Percentiles rank a stretch among this genome's conserved stretches.
These are phyloP conservation scores for Proliferodiscus dingleyae DNA, from an alignment of 2,329 filamentous ascomycete species.

Conservation along the genomic window DNA sequence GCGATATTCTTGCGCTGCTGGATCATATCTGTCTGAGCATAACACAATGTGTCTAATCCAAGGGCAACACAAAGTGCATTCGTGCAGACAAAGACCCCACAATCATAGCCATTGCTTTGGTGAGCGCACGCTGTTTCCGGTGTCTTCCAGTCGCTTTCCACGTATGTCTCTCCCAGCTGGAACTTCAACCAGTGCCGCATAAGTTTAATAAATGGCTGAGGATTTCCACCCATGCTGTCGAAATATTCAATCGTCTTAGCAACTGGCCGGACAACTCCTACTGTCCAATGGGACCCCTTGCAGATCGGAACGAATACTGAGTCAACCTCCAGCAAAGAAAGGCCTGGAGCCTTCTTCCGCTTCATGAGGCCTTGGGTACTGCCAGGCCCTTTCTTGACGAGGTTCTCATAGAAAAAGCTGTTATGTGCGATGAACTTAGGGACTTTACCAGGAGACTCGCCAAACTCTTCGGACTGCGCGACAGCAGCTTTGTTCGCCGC, in stretches of 20 bases:
- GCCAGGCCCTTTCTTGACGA: slow-evolving; percentile 44
- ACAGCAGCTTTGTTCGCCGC: slow-evolving; percentile 55
- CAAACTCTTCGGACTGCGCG: slow-evolving; percentile 21
- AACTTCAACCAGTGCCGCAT: slow-evolving; percentile 52
- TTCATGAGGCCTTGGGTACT: slow-evolving; percentile 52
- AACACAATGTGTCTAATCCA: slow-evolving; percentile 37
- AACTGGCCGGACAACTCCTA: slow-evolving; percentile 61
- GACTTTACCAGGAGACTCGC: slow-evolving; percentile 38
- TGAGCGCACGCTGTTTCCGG: slow-evolving; percentile 44
- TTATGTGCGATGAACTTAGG: slow-evolving; percentile 60
- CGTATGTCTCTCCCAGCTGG: slow-evolving; percentile 52
- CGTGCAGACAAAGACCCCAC: slow-evolving; percentile 71
- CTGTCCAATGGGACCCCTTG: slow-evolving; percentile 62
- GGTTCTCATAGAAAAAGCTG: slow-evolving; percentile 59
- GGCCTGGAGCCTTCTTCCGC: slow-evolving; percentile 51
- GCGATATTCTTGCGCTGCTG: slow-evolving; percentile 59
- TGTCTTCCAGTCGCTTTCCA: slow-evolving; percentile 54
- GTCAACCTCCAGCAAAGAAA: slow-evolving; percentile 60
- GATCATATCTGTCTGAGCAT: slow-evolving; percentile 50
- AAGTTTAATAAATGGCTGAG: slow-evolving; percentile 36
- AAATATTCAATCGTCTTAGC: slow-evolving; percentile 61
- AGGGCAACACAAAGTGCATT: slow-evolving; percentile 59
- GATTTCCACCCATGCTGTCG: slow-evolving; percentile 54
- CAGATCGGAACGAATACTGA: slow-evolving; percentile 68
- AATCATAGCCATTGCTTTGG: slow-evolving; percentile 68